These are phyloP conservation scores for Annulohypoxylon bovei DNA, from an alignment of 495 filamentous ascomycete species.

Conservation along the genomic window DNA sequence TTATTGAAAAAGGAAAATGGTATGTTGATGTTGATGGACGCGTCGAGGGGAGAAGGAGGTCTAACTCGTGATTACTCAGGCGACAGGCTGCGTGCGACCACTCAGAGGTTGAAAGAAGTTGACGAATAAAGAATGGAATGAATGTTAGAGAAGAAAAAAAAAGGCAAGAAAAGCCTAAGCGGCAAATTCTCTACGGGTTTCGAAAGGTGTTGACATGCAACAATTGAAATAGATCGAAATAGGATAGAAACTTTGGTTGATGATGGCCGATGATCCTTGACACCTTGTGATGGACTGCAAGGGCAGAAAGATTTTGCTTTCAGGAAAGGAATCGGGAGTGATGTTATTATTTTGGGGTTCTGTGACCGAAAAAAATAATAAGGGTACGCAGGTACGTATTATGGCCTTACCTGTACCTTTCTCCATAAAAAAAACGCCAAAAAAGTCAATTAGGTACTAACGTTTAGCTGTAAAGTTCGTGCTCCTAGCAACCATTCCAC, in stretches of 20 bases:
- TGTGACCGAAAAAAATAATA: slow-evolving; percentile 7
- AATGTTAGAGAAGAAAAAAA: slow-evolving; percentile 18
- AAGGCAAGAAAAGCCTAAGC: slow-evolving; percentile 26
- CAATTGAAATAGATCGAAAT: slow-evolving; percentile 23
- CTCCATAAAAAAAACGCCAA: neutral
- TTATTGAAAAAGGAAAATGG: slow-evolving; percentile 6
- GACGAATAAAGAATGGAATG: slow-evolving; percentile 8
- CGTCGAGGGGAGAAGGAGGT: slow-evolving; percentile 29
- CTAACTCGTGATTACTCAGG: slow-evolving; percentile 22
- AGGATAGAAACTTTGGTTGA: slow-evolving; percentile 8
- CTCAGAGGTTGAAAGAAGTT: slow-evolving; percentile 1
- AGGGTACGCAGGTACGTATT: slow-evolving; percentile 21
- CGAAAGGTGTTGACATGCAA: slow-evolving; percentile 24
- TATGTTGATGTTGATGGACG: slow-evolving; percentile 26
- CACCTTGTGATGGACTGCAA: slow-evolving; percentile 30
- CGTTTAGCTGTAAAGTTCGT: neutral
- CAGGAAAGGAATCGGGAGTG: slow-evolving; percentile 23
- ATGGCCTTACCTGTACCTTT: neutral
- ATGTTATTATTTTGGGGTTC: slow-evolving; percentile 41
- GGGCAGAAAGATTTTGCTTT: slow-evolving; percentile 33
- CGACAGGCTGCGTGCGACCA: slow-evolving; percentile 26
- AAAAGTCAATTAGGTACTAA: slow-evolving; percentile 22
- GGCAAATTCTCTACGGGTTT: slow-evolving; percentile 20
- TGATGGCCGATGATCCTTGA: slow-evolving; percentile 42
- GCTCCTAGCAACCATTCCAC: slow-evolving; percentile 17